Conservation (phyloP, 2,329 filamentous ascomycete species). For the Sphaerostilbella broomeana region DNA sequence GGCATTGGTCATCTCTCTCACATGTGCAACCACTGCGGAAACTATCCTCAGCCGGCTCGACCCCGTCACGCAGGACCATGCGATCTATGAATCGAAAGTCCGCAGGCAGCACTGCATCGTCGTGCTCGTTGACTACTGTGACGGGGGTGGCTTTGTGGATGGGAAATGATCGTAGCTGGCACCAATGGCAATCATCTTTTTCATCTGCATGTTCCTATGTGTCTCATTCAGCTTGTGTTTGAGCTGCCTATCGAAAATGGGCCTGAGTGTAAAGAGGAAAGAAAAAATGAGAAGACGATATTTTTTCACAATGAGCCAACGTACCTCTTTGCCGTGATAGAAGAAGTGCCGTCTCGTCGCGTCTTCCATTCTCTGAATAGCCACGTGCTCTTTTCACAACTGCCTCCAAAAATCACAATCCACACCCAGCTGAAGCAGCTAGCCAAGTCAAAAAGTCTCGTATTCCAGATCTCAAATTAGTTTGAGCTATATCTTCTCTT, state of each 20-base stretch:
- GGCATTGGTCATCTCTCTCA: slow-evolving; percentile 53
- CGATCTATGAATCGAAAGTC: slow-evolving; percentile 63
- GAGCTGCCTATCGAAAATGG: too few relatives aligned
- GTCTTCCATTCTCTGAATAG: too few relatives aligned
- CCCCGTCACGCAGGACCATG: slow-evolving; percentile 53
- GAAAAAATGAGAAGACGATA: not conserved
- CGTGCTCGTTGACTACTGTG: slow-evolving; percentile 57
- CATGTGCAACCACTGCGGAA: slow-evolving; percentile 68
- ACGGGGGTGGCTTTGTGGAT: slow-evolving; percentile 46
- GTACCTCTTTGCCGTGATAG: slow-evolving; percentile 35
- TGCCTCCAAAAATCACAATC: too few relatives aligned
- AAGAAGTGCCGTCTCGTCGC: slow-evolving; percentile 45
- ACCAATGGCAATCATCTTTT: slow-evolving; percentile 49
- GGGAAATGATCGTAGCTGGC: slow-evolving; percentile 51
- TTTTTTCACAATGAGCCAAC: not conserved
- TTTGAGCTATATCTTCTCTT: too few relatives aligned
- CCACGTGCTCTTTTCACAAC: too few relatives aligned
- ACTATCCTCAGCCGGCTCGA: slow-evolving; percentile 51
- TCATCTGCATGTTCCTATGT: slow-evolving; percentile 26
- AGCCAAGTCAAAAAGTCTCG: too few relatives aligned
- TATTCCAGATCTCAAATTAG: too few relatives aligned
- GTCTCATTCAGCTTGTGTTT: not conserved
- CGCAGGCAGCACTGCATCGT: slow-evolving; percentile 49
- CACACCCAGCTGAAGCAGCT: too few relatives aligned
- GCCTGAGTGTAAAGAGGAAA: not conserved